phyloP scores from a whole-genome alignment of 352 stramenopile species.

The Phytophthora pinifolia region DNA sequence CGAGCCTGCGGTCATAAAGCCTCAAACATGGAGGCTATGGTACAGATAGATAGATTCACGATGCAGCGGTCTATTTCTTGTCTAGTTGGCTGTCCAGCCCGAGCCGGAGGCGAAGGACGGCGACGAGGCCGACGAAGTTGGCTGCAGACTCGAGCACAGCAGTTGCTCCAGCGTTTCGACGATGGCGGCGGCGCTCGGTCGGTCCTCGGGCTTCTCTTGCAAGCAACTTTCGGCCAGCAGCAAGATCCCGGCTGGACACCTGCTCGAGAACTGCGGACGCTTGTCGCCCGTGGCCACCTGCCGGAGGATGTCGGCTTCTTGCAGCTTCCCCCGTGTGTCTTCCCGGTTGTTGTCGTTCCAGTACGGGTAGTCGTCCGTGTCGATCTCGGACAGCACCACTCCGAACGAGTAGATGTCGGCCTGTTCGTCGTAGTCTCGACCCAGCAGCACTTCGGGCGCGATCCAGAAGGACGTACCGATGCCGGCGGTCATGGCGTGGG shows the following conservation, averaged over 20 bases:
- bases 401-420: conserved; percentile 46
- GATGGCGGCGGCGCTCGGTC: conserved; percentile 31
- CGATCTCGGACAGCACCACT: conserved; percentile 43
- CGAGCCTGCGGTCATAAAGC: too few species aligned
- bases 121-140: conserved; percentile 21
- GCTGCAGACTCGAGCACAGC: conserved; percentile 15
- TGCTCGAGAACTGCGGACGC: conserved; percentile 32
- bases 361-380: conserved; percentile 42
- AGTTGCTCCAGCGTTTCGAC: conserved; percentile 29
- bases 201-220: conserved; percentile 34
- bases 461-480: conserved; percentile 44
- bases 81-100: conserved; percentile 21
- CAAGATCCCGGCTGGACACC: conserved; percentile 35
- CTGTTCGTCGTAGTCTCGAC: conserved; percentile 37
- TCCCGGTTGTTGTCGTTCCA: conserved; percentile 34
- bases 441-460: conserved; percentile 35
- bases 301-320: conserved; percentile 37
- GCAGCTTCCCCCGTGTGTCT: conserved; percentile 24
- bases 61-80: background rate
- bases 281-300: conserved; percentile 32
- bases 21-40: conserved; percentile 8
- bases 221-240: conserved; percentile 39
- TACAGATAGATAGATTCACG: conserved; percentile 7
- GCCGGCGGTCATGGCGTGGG: conserved; percentile 37
- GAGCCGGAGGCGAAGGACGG: conserved; percentile 21